Evolutionary conservation across 176 grass and related monocot genomes (phyloP).

Genomic region (Zoysia japonica): DNA sequence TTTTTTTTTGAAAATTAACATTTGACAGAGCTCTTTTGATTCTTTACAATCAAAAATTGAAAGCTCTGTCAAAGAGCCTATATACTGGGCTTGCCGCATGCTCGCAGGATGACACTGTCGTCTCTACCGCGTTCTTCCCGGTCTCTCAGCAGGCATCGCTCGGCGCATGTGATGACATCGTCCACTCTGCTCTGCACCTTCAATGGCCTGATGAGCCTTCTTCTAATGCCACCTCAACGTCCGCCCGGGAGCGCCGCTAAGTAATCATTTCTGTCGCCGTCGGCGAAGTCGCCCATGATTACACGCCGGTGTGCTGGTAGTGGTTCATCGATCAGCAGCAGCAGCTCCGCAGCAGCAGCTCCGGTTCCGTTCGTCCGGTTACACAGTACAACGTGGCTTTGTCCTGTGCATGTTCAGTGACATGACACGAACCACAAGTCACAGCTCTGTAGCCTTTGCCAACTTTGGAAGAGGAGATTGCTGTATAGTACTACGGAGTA

Average conservation of each 20-base stretch:
- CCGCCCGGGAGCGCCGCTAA: neutral
- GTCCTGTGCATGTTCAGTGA: neutral
- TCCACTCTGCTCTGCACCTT: too few species aligned
- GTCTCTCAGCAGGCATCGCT: too few species aligned
- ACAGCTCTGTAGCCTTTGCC: neutral
- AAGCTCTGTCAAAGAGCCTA: too few species aligned
- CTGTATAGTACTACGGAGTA: too few species aligned
- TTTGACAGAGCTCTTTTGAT: too few species aligned
- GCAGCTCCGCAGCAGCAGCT: neutral
- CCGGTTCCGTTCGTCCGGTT: neutral
- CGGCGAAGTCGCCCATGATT: neutral
- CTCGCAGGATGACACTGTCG: too few species aligned
- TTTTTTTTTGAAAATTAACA: too few species aligned
- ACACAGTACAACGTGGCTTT: neutral
- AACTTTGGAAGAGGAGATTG: neutral
- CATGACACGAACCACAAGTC: slow-evolving; percentile 1
- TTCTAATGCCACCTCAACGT: neutral
- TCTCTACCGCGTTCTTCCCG: too few species aligned
- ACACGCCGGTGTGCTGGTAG: neutral
- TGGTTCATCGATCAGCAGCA: neutral
- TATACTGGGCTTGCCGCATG: too few species aligned
- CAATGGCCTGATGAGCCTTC: too few species aligned
- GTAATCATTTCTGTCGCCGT: neutral
- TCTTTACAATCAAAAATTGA: too few species aligned
- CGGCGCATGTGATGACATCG: too few species aligned